phyloP scores from a whole-genome alignment of 805 yeast species.

The Yamadazyma insecticola region DNA sequence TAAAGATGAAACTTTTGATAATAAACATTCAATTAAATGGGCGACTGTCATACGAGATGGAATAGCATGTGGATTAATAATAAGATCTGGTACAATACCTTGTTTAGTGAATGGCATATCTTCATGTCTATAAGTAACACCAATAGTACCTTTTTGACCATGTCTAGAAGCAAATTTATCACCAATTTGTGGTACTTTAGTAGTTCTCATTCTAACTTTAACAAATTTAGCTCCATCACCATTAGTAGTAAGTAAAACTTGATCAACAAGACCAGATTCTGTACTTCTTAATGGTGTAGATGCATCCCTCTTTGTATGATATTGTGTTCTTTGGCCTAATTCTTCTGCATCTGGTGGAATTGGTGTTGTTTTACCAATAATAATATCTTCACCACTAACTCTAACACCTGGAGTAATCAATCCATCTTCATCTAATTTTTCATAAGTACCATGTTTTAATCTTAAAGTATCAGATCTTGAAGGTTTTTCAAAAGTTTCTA shows the following conservation, averaged over 20 bases:
- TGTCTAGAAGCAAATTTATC: conserved; percentile 99
- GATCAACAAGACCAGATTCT: conserved; percentile 97
- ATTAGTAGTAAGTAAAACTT: conserved; percentile 92
- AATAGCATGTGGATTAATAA: conserved; percentile 98
- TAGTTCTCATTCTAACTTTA: conserved; percentile 97
- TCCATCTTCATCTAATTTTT: conserved; percentile 97
- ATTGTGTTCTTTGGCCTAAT: conserved; percentile 96
- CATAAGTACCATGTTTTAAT: conserved; percentile 97
- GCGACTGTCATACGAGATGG: conserved; percentile 99
- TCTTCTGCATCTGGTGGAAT: conserved; percentile 99
- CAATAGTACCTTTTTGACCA: conserved; percentile 99
- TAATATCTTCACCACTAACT: conserved; percentile 98
- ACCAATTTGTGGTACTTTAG: conserved; percentile 98
- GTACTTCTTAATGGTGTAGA: conserved; percentile 96
- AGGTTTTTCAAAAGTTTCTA: conserved; percentile 97
- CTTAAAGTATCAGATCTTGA: conserved; percentile 90
- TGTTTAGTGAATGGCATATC: conserved; percentile 97
- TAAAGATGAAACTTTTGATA: conserved; percentile 90
- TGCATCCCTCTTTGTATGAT: conserved; percentile 98
- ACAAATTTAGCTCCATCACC: conserved; percentile 98
- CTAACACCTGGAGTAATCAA: conserved; percentile 97
- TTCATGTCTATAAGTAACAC: conserved; percentile 97
- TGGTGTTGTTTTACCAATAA: conserved; percentile 98
- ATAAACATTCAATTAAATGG: conserved; percentile 95
- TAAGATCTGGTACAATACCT: conserved; percentile 95